Conservation (phyloP, 2,329 filamentous ascomycete genomes). For the Trichoderma guizhouense region DNA sequence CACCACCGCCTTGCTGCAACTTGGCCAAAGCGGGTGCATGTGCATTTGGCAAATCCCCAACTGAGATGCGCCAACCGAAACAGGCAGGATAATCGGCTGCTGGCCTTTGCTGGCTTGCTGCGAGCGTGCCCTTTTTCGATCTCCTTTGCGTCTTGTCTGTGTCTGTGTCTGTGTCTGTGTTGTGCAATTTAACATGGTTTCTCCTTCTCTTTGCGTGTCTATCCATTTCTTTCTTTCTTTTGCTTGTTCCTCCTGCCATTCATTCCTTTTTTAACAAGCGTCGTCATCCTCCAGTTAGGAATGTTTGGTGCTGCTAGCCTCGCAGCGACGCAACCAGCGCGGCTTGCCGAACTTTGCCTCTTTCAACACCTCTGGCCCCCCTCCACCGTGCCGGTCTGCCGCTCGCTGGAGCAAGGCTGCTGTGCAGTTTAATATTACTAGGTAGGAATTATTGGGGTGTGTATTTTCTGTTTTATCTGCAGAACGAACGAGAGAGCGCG, state of each 20-base stretch:
- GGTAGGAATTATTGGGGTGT: background rate
- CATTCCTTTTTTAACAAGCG: background rate
- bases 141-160: background rate
- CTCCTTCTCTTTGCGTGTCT: background rate
- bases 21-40: background rate
- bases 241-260: background rate
- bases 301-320: slow-evolving; percentile 6
- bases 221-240: too few species aligned
- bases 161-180: background rate
- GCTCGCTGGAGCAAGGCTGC: slow-evolving; percentile 12
- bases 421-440: slow-evolving; percentile 2
- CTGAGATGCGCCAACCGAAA: background rate
- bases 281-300: background rate
- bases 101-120: background rate
- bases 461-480: background rate
- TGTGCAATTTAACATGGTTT: background rate
- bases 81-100: background rate
- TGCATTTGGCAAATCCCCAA: background rate
- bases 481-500: background rate
- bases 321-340: slow-evolving; percentile 1
- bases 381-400: slow-evolving; percentile 15
- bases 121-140: background rate
- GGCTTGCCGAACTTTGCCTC: slow-evolving; percentile 8
- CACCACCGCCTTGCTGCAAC: background rate
- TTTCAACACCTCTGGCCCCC: slow-evolving; percentile 2